Base-by-base conservation (phyloP, 78 protist species). In the Dictyostelium firmibasis region DNA sequence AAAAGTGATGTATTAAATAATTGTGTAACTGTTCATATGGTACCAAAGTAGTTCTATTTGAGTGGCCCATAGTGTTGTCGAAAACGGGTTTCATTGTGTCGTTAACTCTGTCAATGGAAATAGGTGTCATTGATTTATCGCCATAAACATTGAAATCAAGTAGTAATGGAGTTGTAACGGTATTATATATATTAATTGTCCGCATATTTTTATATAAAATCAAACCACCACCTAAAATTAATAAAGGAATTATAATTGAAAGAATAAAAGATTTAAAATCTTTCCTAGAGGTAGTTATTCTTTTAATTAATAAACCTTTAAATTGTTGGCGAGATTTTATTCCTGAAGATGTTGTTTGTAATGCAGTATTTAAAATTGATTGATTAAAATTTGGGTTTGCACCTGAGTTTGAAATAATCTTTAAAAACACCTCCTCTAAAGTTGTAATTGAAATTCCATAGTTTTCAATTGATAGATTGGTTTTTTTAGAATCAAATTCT, bases 381-480 rank as follows among this genome's bases (percentile, higher is more conserved):
- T 81, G 77, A n/a, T 89, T 38, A 31, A 29, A 70, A 50, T 85
- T 27, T 64, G 27, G 74, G 10, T 25, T 25, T 0, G 31, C 9
- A 25, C n/a, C 31, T 16, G 74, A 86, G 11, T 31, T 86, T 38
- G 41, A 76, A 86, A 74, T 43, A 1, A 87, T 76, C 35, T 74
- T 81, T 25, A 91, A 29, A 41, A 91, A 81, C 3, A 91, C 95
- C 43, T 91, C 95, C 36, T 91, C 95, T 1, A 91, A 53, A 1
- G 95, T 91, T 23, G 91, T 79, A 6, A 67, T 67, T 38, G 81
- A 64, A 23, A 91, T 72, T 18, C 92, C 95, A 85, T 85, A 91
- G 23, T 83, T 85, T 18, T 64, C 35, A 41, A 91, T 83, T 25
- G 16, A 25, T 2, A 81, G 27, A 4, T 33, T 8, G 1, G 70